Evolutionary conservation across 345 rosid species (phyloP), one percentile per base, ranked within the genome.

Genomic region (Geranium rotundifolium): DNA sequence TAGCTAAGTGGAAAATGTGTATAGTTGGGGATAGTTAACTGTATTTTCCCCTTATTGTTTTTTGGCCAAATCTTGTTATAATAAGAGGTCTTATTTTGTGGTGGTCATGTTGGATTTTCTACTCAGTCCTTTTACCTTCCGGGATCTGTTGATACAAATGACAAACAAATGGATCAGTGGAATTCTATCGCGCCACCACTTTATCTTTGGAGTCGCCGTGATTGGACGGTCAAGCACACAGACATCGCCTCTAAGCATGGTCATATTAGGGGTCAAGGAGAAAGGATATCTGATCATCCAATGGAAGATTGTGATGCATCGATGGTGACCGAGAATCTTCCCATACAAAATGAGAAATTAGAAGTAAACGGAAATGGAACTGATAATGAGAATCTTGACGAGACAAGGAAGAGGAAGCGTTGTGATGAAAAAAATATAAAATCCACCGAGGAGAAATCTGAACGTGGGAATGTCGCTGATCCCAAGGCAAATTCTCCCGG

Each of bases 121-220:
- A 55, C 61, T 39, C 90, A 92, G 98, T 87, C 99, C 37, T 90
- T 87, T 74, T 92, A 90, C 79, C 80, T 90, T 68, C 97, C 99
- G 52, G 99, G 97, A 19, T 87, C 96, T 57, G 68, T 85, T 65
- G 82, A 78, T 79, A 77, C 60, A 27, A 77, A 78, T 65, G 90
- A 90, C 76, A 85, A 83, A 64, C 88, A 81, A 68, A 63, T 87
- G 75, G 93, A 84, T 7, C 86, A 83, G 69, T 93, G 97, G 95
- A 93, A 90, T 72, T 0, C 39, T 56, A 72, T 55, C 19, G 62
- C 96, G 8, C 96, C 99, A 2, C 81, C 75, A 29, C 91, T 90
- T 30, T 86, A 79, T 77, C 99, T 93, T 61, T 93, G 99, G 97
- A 93, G 99, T 66, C 91, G 77, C 60, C 71, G 30, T 31, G 91